These are phyloP conservation scores for Coniochaeta sp. DNA, from an alignment of 2,329 filamentous ascomycete genomes.

Conservation along the genomic window DNA sequence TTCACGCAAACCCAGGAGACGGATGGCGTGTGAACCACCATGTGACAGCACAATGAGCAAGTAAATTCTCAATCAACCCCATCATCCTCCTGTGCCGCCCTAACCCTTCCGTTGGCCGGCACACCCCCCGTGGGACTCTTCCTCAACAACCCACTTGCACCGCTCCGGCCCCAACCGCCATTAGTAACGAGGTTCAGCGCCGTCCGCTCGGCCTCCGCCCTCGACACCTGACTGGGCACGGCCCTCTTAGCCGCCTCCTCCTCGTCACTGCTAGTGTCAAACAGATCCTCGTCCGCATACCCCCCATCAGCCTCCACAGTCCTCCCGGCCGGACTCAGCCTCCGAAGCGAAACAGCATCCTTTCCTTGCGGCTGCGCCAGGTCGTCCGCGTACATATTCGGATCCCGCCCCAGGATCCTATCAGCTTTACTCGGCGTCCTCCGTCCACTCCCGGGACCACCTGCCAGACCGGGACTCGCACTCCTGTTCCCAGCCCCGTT, in stretches of 20 bases:
- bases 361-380: conserved; percentile 19
- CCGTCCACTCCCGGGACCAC: conserved; percentile 16
- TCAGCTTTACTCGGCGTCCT: conserved; percentile 48
- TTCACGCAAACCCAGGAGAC: too few relatives aligned
- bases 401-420: conserved; percentile 48
- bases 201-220: conserved; percentile 8
- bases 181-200: conserved; percentile 25
- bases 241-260: conserved; percentile 19
- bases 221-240: neutral
- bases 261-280: conserved; percentile 15
- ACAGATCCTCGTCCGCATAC: conserved; percentile 27
- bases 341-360: conserved; percentile 34
- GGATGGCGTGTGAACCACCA: too few relatives aligned
- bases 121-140: conserved; percentile 8
- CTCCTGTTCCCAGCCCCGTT: conserved; percentile 9
- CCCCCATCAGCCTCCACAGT: conserved; percentile 17
- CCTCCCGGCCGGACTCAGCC: conserved; percentile 37
- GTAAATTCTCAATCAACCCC: neutral
- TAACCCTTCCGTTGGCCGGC: neutral
- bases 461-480: neutral
- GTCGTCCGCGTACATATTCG: conserved; percentile 45
- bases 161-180: conserved; percentile 26
- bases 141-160: conserved; percentile 22
- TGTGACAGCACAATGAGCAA: neutral
- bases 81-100: neutral